Percentiles rank a stretch among this genome's conserved stretches.
Conservation (phyloP, 805 yeast genomes). For the Kregervanrija delftensis region DNA sequence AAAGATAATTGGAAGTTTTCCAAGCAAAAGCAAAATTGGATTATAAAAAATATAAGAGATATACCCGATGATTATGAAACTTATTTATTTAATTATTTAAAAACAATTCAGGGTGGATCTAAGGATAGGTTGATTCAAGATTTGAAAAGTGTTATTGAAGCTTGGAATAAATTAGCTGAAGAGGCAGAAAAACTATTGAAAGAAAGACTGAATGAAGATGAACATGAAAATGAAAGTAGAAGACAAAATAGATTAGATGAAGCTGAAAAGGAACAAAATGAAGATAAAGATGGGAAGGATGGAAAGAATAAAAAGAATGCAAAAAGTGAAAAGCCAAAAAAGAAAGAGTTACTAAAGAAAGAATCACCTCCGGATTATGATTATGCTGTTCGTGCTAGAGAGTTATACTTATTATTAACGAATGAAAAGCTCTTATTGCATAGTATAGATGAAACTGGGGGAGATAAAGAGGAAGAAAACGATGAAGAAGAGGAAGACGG, state of each 20-base stretch:
- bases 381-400: slow-evolving; percentile 11
- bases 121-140: slow-evolving; percentile 47
- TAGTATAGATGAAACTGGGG: slow-evolving; percentile 1
- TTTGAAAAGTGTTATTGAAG: slow-evolving; percentile 36
- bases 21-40: slow-evolving; percentile 84
- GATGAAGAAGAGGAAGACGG: background rate
- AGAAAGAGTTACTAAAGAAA: background rate
- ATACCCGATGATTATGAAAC: slow-evolving; percentile 49
- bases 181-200: slow-evolving; percentile 36
- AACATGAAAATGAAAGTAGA: slow-evolving; percentile 11
- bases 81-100: slow-evolving; percentile 44
- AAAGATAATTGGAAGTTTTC: slow-evolving; percentile 71
- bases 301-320: background rate
- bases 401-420: slow-evolving; percentile 5
- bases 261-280: slow-evolving; percentile 14
- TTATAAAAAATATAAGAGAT: slow-evolving; percentile 50
- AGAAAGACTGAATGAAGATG: slow-evolving; percentile 21
- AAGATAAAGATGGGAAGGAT: background rate
- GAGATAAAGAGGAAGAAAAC: background rate
- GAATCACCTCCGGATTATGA: slow-evolving; percentile 5
- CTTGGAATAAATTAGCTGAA: slow-evolving; percentile 50
- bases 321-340: background rate
- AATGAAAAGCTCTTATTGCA: slow-evolving; percentile 1
- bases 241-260: slow-evolving; percentile 12
- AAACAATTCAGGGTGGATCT: slow-evolving; percentile 66